Evolutionary conservation across 2,329 filamentous ascomycete species (phyloP), one percentile per base, ranked within the genome.

Genomic region (Albifimbria verrucaria): DNA sequence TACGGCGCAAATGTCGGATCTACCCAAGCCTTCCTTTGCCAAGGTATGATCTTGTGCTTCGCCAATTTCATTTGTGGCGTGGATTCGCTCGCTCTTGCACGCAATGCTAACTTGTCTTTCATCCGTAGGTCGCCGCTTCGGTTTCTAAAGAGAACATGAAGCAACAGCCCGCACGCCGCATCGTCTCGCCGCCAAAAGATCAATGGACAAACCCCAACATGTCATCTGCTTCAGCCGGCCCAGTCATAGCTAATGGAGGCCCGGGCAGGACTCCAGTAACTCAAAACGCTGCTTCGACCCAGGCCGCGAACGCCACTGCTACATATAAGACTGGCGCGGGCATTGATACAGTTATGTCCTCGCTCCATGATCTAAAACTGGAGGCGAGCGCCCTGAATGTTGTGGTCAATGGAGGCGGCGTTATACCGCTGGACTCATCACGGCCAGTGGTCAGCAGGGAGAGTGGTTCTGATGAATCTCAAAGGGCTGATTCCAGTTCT

Each of bases 21-120:
- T 73, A 52, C 73, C 74, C 50, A 85, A 83, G 71, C 80, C 86
- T 62, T 90, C 88, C 43, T 92, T 92, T 77, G 88, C 88, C 72
- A 91, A 89, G 81, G 88, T 90, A 75, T 54, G 77, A 48, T 32
- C 18, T 45, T 48, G 17, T 51, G n/a, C n/a, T n/a, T n/a, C n/a
- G n/a, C n/a, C n/a, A n/a, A n/a, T n/a, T n/a, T n/a, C n/a, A n/a
- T n/a, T n/a, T n/a, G n/a, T n/a, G n/a, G n/a, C n/a, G n/a, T n/a
- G n/a, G n/a, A n/a, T n/a, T n/a, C n/a, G n/a, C n/a, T n/a, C n/a
- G n/a, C 47, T 42, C 46, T 21, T 51, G 41, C 48, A 48, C 50
- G 18, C 41, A 22, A 26, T 44, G 52, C 60, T 67, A 52, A 66
- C 59, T 21, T 45, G 48, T 55, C 44, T 55, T 43, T 59, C 25